Evolutionary conservation across 2,329 filamentous ascomycete genomes (phyloP).

Genomic region (Zymoseptoria brevis): DNA sequence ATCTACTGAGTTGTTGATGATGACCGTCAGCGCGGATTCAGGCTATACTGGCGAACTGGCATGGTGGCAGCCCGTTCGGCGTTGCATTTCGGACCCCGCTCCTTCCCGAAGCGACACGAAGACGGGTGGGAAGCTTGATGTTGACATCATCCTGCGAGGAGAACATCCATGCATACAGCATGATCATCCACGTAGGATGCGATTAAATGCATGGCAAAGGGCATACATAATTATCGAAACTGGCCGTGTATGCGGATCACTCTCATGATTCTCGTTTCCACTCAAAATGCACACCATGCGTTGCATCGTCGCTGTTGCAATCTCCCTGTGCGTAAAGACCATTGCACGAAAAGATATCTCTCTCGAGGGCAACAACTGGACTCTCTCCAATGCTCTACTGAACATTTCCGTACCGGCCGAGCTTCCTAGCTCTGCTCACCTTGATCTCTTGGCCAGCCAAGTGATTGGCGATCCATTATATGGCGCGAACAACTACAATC

Average conservation of each 20-base stretch:
- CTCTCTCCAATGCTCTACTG: conserved; percentile 33
- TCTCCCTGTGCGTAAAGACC: not conserved
- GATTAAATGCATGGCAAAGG: not conserved
- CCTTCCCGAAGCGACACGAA: not conserved
- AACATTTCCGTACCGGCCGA: conserved; percentile 48
- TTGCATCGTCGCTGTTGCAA: not conserved
- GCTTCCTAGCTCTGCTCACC: conserved; percentile 51
- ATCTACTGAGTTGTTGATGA: not conserved
- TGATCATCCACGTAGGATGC: not conserved
- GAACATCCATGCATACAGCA: not conserved
- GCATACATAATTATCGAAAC: not conserved
- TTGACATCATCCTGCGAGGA: not conserved
- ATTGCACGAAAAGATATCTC: conserved; percentile 32
- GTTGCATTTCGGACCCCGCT: not conserved
- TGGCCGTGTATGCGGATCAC: not conserved
- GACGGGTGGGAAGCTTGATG: not conserved
- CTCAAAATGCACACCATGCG: not conserved
- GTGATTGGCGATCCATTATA: conserved; percentile 49
- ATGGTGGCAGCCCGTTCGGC: not conserved
- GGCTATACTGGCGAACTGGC: not conserved
- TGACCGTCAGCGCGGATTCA: not conserved
- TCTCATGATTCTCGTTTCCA: not conserved
- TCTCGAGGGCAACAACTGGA: conserved; percentile 31
- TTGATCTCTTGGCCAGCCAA: conserved; percentile 48
- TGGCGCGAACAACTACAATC: conserved; percentile 52